Evolutionary conservation across 257 asterid species (phyloP), one percentile per base, ranked within the genome.

Genomic region (Solanum sejunctum): DNA sequence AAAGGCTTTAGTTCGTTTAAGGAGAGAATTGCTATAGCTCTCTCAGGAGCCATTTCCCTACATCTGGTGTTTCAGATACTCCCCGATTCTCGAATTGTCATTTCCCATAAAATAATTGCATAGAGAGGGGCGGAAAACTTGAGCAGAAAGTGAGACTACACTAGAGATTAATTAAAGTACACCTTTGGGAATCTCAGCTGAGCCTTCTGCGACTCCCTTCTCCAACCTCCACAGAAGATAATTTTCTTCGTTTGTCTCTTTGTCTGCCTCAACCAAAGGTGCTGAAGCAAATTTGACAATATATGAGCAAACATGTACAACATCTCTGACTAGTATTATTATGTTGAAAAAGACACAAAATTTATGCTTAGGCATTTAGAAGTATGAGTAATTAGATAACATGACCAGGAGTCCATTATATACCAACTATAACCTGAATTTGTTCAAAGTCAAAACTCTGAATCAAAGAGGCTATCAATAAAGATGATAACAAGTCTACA

Each of bases 181-280:
- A 95, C 99, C 98, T 93, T 93, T 94, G 23, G 97, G 95, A 82
- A 96, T 94, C 91, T 96, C 99, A 70, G 88, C 69, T 28, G 99
- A 84, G 89, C 99, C 99, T 91, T 94, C 98, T 3, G 99, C 98
- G 67, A 96, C 91, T 84, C 99, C 98, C 87, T 93, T 91, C 92
- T 93, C 98, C 88, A 94, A 88, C 90, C 99, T 94, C 98, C 98
- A 94, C 61, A 91, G 92, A 91, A 92, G 90, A 89, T 78, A 96
- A 80, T 93, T 92, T 7, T 89, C 93, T 91, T 94, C 99, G 47
- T 87, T 92, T 0, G 97, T 92, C 89, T 93, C 94, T 89, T 93
- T 90, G 84, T 93, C 95, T 9, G 90, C 94, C 88, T 94, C 99
- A 73, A 96, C 96, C 82, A 93, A 88, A 56, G 98, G 99, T 28